Conservation (phyloP, 495 filamentous ascomycete species). For the Xylaria scruposa region DNA sequence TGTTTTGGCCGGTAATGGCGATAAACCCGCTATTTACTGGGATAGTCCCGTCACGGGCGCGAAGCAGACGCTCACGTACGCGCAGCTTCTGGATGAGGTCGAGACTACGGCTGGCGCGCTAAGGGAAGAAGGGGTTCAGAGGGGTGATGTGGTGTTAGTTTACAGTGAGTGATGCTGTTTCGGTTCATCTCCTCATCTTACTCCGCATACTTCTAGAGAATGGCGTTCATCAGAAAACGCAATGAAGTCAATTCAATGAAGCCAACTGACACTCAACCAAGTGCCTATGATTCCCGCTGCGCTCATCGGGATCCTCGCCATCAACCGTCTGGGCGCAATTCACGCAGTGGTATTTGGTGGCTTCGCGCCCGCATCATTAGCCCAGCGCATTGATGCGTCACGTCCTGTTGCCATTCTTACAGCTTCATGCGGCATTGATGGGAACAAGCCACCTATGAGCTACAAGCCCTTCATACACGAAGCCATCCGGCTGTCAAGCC, state of each 20-base stretch:
- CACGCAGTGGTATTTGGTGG: slow-evolving; percentile 94
- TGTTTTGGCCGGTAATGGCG: slow-evolving; percentile 75
- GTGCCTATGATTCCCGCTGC: slow-evolving; percentile 97
- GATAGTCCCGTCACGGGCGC: slow-evolving; percentile 84
- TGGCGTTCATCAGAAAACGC: not conserved
- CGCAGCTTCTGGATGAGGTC: slow-evolving; percentile 79
- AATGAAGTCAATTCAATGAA: not conserved
- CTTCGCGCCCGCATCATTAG: slow-evolving; percentile 80
- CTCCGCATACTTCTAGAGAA: no score
- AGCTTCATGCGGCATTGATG: slow-evolving; percentile 91
- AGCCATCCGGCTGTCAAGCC: slow-evolving; percentile 63
- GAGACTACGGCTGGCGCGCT: slow-evolving; percentile 83
- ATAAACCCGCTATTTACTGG: slow-evolving; percentile 78
- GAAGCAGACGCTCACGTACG: slow-evolving; percentile 76
- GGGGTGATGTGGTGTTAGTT: slow-evolving; percentile 89
- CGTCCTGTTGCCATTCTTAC: slow-evolving; percentile 79
- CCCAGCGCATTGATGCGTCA: slow-evolving; percentile 87
- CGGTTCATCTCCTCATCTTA: no score
- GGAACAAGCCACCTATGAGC: slow-evolving; percentile 72
- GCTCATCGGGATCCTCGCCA: slow-evolving; percentile 81
- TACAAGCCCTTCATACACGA: slow-evolving; percentile 77
- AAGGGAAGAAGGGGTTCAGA: slow-evolving; percentile 79
- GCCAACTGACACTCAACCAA: slow-evolving; percentile 37
- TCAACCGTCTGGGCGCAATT: slow-evolving; percentile 82
- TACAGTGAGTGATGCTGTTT: slow-evolving; percentile 68